Evolutionary conservation across 495 filamentous ascomycete genomes (phyloP).

Genomic region (Umbilicaria muhlenbergii): DNA sequence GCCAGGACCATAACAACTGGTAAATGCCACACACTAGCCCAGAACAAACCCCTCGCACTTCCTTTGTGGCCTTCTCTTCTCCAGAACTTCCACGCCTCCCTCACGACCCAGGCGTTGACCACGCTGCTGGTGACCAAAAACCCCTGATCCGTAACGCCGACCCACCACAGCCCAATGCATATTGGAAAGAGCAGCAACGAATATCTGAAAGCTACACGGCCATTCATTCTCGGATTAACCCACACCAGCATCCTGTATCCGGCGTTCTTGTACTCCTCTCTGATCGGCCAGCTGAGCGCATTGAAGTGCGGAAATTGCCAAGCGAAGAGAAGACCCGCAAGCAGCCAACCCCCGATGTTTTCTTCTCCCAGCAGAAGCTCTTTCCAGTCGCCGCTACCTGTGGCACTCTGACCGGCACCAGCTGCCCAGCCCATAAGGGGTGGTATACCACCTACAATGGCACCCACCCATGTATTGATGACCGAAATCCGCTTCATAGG

Average conservation of each 20-base stretch:
- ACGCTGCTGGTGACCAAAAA: slow-evolving; percentile 70
- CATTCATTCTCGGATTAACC: slow-evolving; percentile 71
- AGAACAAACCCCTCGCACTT: slow-evolving; percentile 74
- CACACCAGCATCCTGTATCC: slow-evolving; percentile 87
- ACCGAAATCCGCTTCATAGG: slow-evolving; percentile 78
- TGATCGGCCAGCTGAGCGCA: slow-evolving; percentile 69
- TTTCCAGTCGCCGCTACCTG: slow-evolving; percentile 51
- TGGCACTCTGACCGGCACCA: slow-evolving; percentile 75
- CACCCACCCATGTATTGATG: slow-evolving; percentile 90
- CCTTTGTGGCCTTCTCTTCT: slow-evolving; percentile 61
- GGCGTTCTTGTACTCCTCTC: slow-evolving; percentile 75
- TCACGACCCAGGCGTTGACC: slow-evolving; percentile 75
- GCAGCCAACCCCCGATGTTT: slow-evolving; percentile 74
- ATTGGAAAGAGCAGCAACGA: slow-evolving; percentile 77
- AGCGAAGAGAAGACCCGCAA: slow-evolving; percentile 71
- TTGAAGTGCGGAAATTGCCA: slow-evolving; percentile 99
- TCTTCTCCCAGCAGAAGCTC: slow-evolving; percentile 61
- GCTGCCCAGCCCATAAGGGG: slow-evolving; percentile 98
- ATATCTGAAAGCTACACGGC: slow-evolving; percentile 75
- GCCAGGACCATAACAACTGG: slow-evolving; percentile 83
- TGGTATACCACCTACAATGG: slow-evolving; percentile 82
- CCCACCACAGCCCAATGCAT: slow-evolving; percentile 66
- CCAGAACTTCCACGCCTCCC: slow-evolving; percentile 75
- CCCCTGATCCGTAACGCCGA: slow-evolving; percentile 70
- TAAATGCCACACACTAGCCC: slow-evolving; percentile 95